Evolutionary conservation across 345 rosid species (phyloP).

Genomic region (Eucalyptus polybractea): DNA sequence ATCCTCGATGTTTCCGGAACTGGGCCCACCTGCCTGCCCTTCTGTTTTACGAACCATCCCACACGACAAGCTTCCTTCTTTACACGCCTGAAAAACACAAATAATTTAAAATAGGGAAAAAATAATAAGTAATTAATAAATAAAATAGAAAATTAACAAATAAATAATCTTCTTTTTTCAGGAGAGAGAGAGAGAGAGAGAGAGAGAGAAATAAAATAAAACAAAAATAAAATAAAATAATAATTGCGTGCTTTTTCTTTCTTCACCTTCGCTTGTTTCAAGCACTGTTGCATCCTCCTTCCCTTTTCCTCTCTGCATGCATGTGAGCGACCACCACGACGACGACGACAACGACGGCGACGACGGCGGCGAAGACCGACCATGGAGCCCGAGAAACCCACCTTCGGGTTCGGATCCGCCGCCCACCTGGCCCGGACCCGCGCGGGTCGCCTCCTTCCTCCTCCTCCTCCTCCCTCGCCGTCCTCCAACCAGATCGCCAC

Average conservation of each 20-base stretch:
- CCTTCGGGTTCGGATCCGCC: neutral
- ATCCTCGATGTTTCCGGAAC: neutral
- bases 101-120: neutral
- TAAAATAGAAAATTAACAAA: neutral
- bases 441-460: slow-evolving; percentile 29
- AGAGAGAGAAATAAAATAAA: neutral
- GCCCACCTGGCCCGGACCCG: slow-evolving; percentile 9
- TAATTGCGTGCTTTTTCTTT: neutral
- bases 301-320: neutral
- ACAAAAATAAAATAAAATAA: neutral
- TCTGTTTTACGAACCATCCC: neutral
- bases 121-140: neutral
- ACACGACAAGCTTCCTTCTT: neutral
- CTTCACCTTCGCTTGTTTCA: neutral
- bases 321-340: neutral
- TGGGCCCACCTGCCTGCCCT: neutral
- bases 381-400: slow-evolving; percentile 43
- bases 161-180: neutral
- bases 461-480: slow-evolving; percentile 30
- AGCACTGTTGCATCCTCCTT: neutral
- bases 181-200: too few relatives aligned
- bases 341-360: neutral
- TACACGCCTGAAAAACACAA: neutral
- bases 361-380: neutral
- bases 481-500: slow-evolving; percentile 53